Evolutionary conservation across 2,329 filamentous ascomycete genomes (phyloP).

Genomic region (Chaetoscypha palmicola): DNA sequence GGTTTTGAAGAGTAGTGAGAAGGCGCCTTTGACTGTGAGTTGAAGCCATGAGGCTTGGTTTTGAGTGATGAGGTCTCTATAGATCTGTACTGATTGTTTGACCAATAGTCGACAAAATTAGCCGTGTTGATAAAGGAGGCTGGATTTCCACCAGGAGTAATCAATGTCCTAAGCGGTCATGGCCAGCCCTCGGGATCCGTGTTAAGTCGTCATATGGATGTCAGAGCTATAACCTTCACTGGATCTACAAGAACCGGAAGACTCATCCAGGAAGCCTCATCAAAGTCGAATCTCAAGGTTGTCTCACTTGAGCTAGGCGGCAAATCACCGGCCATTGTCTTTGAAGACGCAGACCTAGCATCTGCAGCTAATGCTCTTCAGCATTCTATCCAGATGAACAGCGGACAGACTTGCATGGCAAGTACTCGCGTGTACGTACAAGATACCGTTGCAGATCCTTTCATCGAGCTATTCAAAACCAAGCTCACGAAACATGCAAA

Average conservation of each 20-base stretch:
- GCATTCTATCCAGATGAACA: conserved; percentile 37
- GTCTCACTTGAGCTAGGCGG: conserved; percentile 57
- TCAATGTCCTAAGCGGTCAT: conserved; percentile 34
- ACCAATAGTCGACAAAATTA: conserved; percentile 36
- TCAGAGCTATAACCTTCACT: conserved; percentile 51
- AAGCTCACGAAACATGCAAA: conserved; percentile 46
- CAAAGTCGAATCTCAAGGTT: conserved; percentile 49
- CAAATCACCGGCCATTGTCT: conserved; percentile 55
- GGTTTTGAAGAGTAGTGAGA: conserved; percentile 56
- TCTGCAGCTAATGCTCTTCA: conserved; percentile 61
- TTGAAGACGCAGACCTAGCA: conserved; percentile 48
- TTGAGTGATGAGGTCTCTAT: too few relatives aligned
- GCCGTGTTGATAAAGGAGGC: conserved; percentile 34
- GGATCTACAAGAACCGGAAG: conserved; percentile 63
- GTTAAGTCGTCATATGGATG: conserved; percentile 28
- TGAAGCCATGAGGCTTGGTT: too few relatives aligned
- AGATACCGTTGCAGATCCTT: conserved; percentile 50
- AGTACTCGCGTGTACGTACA: conserved; percentile 57
- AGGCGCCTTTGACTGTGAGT: conserved; percentile 48
- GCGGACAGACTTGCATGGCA: conserved; percentile 56
- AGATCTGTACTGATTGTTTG: too few relatives aligned
- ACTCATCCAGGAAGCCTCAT: conserved; percentile 63
- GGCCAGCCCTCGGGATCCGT: conserved; percentile 26
- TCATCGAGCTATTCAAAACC: conserved; percentile 55
- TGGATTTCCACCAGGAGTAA: conserved; percentile 38